Conservation (phyloP, 2,329 filamentous ascomycete species). For the Chaetomiaceae sp. region DNA sequence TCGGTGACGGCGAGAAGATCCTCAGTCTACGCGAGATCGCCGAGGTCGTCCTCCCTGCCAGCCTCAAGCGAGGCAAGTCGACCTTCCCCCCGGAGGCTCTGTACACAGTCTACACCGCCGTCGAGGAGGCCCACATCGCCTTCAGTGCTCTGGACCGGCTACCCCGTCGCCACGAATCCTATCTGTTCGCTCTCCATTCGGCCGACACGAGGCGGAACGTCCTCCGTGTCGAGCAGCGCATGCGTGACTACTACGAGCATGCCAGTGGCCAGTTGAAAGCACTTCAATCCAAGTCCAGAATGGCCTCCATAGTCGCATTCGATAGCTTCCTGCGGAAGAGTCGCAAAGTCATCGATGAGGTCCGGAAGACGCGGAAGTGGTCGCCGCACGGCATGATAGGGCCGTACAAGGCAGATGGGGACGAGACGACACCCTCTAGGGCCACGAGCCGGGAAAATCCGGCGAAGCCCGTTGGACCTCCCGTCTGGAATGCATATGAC, state of each 20-base stretch:
- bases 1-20: constrained; percentile 41
- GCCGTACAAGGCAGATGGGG: constrained; percentile 29
- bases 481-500: no score
- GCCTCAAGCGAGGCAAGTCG: constrained; percentile 32
- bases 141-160: constrained; percentile 50
- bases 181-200: constrained; percentile 58
- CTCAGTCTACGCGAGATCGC: constrained; percentile 50
- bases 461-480: constrained; percentile 41
- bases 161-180: constrained; percentile 46
- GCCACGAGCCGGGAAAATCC: no score
- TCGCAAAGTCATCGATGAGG: constrained; percentile 45
- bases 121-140: constrained; percentile 55
- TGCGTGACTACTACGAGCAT: constrained; percentile 50
- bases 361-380: constrained; percentile 45
- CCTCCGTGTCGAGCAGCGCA: constrained; percentile 44
- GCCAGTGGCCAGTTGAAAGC: constrained; percentile 5
- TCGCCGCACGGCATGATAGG: constrained; percentile 48
- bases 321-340: constrained; percentile 47
- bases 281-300: constrained; percentile 25
- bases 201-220: constrained; percentile 49
- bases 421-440: no score
- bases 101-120: constrained; percentile 65
- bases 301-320: constrained; percentile 27
- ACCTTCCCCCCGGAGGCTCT: constrained; percentile 46
- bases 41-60: constrained; percentile 30